Evolutionary conservation across 1,284 basidiomycete species (phyloP).

Genomic region (Ceratobasidium papillatum): DNA sequence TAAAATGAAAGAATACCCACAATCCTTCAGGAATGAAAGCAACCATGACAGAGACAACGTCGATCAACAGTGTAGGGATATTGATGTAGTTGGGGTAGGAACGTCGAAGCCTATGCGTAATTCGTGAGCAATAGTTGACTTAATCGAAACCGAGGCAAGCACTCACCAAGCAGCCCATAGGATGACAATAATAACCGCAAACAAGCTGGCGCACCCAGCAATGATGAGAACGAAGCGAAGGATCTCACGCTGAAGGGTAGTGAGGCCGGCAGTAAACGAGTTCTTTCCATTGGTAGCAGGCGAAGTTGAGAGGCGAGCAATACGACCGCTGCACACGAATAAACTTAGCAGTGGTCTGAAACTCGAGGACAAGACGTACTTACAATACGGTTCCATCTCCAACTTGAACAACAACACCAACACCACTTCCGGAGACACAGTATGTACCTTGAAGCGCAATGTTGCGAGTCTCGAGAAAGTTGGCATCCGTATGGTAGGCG

Average conservation of each 20-base stretch:
- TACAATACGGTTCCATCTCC: constrained; percentile 50
- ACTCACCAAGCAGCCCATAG: constrained; percentile 63
- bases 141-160: background rate
- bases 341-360: background rate
- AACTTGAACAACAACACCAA: constrained; percentile 40
- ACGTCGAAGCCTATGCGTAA: constrained; percentile 50
- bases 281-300: constrained; percentile 47
- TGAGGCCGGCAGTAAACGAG: constrained; percentile 45
- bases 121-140: background rate
- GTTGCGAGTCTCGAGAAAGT: constrained; percentile 49
- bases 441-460: constrained; percentile 63
- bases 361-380: constrained; percentile 24
- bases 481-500: constrained; percentile 50
- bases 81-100: constrained; percentile 65
- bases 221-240: constrained; percentile 57
- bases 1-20: constrained; percentile 42
- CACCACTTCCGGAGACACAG: constrained; percentile 58
- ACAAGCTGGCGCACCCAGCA: constrained; percentile 47
- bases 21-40: constrained; percentile 66
- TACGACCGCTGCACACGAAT: constrained; percentile 50
- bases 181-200: constrained; percentile 65
- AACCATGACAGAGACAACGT: constrained; percentile 68
- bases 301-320: constrained; percentile 53
- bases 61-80: constrained; percentile 63
- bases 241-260: constrained; percentile 55